Conservation (phyloP, 306 rosid genomes). For the Prunus campanulata region DNA sequence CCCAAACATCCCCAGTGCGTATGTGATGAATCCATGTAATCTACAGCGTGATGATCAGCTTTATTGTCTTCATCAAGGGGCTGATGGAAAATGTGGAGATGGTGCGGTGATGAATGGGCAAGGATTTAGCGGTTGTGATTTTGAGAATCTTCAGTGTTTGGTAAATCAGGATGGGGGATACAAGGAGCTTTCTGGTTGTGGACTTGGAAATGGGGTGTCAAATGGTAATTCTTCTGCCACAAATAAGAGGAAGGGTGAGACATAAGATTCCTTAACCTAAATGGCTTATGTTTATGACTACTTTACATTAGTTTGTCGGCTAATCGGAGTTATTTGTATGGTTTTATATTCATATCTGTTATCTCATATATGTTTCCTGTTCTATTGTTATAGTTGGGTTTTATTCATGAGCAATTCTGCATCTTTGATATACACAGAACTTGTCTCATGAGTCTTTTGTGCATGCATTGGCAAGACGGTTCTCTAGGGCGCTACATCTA, state of each 20-base stretch:
- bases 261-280: neutral
- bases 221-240: conserved; percentile 39
- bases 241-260: conserved; percentile 64
- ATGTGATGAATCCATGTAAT: conserved; percentile 80
- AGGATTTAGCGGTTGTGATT: conserved; percentile 66
- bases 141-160: conserved; percentile 76
- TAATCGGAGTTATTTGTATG: neutral
- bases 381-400: neutral
- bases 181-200: conserved; percentile 59
- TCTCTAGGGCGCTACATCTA: neutral
- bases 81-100: conserved; percentile 57
- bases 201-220: conserved; percentile 42
- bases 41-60: conserved; percentile 79
- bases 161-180: conserved; percentile 55
- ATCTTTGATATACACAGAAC: neutral
- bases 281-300: neutral
- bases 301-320: neutral
- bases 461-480: neutral
- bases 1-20: conserved; percentile 43
- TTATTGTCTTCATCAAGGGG: conserved; percentile 60
- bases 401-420: neutral
- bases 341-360: neutral
- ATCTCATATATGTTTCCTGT: neutral
- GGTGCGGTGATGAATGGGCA: conserved; percentile 39
- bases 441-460: neutral